These are phyloP conservation scores for Linnemannia elongata DNA, from an alignment of 192 early-diverging fungal species.

Conservation along the genomic window DNA sequence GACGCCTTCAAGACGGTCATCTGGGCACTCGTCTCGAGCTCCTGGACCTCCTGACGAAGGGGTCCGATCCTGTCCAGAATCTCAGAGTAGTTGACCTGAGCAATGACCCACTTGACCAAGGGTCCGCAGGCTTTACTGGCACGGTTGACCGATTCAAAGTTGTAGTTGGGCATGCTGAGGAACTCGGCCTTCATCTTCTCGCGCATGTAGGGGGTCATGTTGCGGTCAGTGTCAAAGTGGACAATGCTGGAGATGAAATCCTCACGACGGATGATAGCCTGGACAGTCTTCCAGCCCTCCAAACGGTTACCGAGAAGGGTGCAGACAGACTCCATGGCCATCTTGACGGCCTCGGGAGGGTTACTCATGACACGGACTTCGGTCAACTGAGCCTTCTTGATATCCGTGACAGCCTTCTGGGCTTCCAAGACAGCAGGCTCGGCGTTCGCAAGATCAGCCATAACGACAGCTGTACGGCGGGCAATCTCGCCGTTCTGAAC, in stretches of 20 bases:
- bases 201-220: conserved; percentile 81
- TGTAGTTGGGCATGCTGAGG: conserved; percentile 88
- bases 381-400: conserved; percentile 96
- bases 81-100: conserved; percentile 93
- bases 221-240: conserved; percentile 91
- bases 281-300: conserved; percentile 94
- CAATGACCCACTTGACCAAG: conserved; percentile 97
- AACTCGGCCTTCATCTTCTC: conserved; percentile 86
- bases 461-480: conserved; percentile 80
- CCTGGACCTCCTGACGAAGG: conserved; percentile 90
- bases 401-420: conserved; percentile 91
- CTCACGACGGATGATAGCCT: conserved; percentile 90
- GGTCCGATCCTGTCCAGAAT: conserved; percentile 97
- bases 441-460: conserved; percentile 92
- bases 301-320: conserved; percentile 88
- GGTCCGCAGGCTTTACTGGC: conserved; percentile 99
- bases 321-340: conserved; percentile 99
- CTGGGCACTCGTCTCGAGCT: conserved; percentile 84
- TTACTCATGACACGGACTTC: conserved; percentile 98
- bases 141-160: conserved; percentile 96
- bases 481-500: conserved; percentile 83
- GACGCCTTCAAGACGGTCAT: conserved; percentile 78
- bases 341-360: conserved; percentile 95
- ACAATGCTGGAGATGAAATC: conserved; percentile 99
- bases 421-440: conserved; percentile 98